Evolutionary conservation across 2,329 filamentous ascomycete species (phyloP), one percentile per base, ranked within the genome.

Genomic region (Aspergillus pseudoglaucus): DNA sequence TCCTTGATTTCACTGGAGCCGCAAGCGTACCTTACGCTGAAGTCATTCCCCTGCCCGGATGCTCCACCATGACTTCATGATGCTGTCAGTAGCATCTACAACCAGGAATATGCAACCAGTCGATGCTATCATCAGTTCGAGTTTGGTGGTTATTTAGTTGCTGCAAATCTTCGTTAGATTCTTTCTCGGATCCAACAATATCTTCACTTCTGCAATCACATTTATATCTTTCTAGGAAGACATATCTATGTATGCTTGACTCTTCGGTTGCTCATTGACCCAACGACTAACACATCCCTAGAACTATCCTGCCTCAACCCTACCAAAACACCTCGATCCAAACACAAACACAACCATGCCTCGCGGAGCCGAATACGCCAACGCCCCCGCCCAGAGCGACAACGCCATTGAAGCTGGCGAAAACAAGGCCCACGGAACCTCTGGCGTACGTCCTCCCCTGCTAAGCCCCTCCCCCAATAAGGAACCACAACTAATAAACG

Each of bases 331-430:
- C 10, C 48, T 18, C 17, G 6, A 15, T 20, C 6, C 9, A 44
- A 46, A 42, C 35, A 17, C 35, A 38, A 9, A 39, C 10, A 30
- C 8, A 18, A 47, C 49, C 60, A 66, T 71, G 68, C 61, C 64
- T 58, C 68, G 68, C 58, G 67, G 68, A 55, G 65, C 66, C 42
- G 62, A 70, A 20, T 71, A 59, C 59, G 66, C 67, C 53, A 59
- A 69, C 55, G 61, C 59, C 44, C n/a, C 65, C 45, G 60, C 59
- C 45, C 67, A 68, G 46, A 63, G 61, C 55, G 66, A 71, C 56
- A 71, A 71, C 59, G 49, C 68, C 41, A 63, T 71, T 33, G 63
- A 66, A 20, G 52, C 55, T 43, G 66, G 62, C 17, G 27, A 57
- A 27, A 64, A 52, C 40, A 65, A 67, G 53, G 59, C 58, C 45